phyloP scores from a whole-genome alignment of 257 asterid genomes.

The Nyctanthes arbortristis region DNA sequence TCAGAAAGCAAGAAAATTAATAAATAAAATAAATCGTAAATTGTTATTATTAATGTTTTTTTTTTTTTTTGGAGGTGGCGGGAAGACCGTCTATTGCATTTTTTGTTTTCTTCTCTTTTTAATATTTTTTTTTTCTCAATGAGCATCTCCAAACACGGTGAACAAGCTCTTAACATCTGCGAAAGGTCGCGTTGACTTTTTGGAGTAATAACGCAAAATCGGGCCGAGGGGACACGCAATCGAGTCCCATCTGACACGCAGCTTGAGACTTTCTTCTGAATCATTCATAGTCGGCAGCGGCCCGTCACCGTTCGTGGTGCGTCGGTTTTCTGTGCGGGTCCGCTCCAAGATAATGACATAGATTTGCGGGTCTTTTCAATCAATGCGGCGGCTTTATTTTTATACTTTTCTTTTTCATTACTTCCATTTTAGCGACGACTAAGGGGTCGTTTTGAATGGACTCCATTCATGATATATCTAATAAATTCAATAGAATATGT shows the following conservation, averaged over 20 bases:
- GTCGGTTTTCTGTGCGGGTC: background rate
- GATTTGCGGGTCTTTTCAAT: background rate
- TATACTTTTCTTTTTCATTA: too few species aligned
- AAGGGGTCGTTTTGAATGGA: too few species aligned
- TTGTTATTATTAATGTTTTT: too few species aligned
- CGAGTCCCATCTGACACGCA: background rate
- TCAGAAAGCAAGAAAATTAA: too few species aligned
- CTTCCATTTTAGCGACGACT: background rate
- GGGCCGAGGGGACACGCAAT: background rate
- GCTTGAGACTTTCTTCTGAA: background rate
- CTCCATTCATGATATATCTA: too few species aligned
- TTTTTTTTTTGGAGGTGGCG: too few species aligned
- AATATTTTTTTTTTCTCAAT: too few species aligned
- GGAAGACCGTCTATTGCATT: too few species aligned
- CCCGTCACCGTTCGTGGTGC: constrained; percentile 41
- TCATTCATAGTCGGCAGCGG: constrained; percentile 27
- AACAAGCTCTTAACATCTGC: background rate
- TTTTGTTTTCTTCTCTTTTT: too few species aligned
- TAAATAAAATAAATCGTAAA: too few species aligned
- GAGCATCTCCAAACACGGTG: background rate
- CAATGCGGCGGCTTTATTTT: background rate
- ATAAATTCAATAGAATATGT: too few species aligned
- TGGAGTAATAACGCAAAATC: background rate
- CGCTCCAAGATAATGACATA: background rate
- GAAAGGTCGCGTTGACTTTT: background rate